These are phyloP conservation scores for Nemania serpens DNA, from an alignment of 2,329 filamentous ascomycete genomes.

Conservation along the genomic window DNA sequence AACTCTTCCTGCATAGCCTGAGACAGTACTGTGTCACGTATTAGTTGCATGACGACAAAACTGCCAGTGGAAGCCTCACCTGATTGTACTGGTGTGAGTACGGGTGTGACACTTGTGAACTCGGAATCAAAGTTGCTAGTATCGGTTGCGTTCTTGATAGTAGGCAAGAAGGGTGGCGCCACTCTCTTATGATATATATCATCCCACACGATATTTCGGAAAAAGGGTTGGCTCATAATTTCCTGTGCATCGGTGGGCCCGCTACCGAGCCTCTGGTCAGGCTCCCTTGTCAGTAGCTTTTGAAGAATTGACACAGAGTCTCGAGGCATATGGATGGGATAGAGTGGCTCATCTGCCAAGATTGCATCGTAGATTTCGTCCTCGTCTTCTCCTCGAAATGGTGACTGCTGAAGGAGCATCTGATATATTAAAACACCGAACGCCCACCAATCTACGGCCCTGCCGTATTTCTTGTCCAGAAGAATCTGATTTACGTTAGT, in stretches of 20 bases:
- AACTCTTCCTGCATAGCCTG: slow-evolving; percentile 99
- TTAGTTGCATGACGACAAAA: slow-evolving; percentile 32
- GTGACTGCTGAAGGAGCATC: slow-evolving; percentile 98
- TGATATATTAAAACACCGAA: slow-evolving; percentile 99
- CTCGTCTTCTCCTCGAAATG: slow-evolving; percentile 97
- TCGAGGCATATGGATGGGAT: slow-evolving; percentile 97
- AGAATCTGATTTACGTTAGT: slow-evolving; percentile 69
- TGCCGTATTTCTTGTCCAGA: slow-evolving; percentile 96
- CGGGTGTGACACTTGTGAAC: slow-evolving; percentile 97
- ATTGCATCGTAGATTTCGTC: slow-evolving; percentile 99
- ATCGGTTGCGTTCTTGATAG: slow-evolving; percentile 89
- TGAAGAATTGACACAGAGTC: slow-evolving; percentile 97
- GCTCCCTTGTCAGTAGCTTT: slow-evolving; percentile 94
- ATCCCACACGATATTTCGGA: slow-evolving; percentile 97
- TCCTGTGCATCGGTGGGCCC: slow-evolving; percentile 97
- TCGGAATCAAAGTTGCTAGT: slow-evolving; percentile 99
- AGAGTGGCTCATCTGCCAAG: slow-evolving; percentile 93
- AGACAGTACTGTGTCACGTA: slow-evolving; percentile 72
- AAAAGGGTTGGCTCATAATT: slow-evolving; percentile 98
- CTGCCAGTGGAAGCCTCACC: slow-evolving; percentile 64
- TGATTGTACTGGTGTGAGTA: slow-evolving; percentile 94
- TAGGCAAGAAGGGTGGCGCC: slow-evolving; percentile 84
- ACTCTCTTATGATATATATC: slow-evolving; percentile 97
- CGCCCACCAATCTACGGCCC: slow-evolving; percentile 99
- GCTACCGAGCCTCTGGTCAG: slow-evolving; percentile 88